Evolutionary conservation across 2,329 filamentous ascomycete species (phyloP), one percentile per base, ranked within the genome.

Genomic region (Cladosporium sphaerospermum): DNA sequence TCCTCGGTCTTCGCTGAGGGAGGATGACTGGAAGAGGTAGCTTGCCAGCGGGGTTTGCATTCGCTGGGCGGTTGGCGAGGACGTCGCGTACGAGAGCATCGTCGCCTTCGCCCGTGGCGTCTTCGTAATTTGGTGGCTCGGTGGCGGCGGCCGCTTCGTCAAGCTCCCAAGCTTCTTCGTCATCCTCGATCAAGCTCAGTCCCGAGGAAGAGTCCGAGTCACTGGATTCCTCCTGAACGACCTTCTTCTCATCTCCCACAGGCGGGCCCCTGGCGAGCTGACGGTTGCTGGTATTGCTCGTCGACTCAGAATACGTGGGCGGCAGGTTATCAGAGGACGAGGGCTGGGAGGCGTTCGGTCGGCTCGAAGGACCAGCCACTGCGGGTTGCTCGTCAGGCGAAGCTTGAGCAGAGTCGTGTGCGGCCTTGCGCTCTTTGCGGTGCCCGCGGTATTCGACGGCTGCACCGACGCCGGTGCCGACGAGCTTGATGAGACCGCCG

Each of bases 1-100:
- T 68, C 31, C 72, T 69, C 1, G 78, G 78, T 9, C 79, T 72
- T 2, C 78, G 67, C 54, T 81, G 79, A 0, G 77, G 75, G 3
- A 81, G 62, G 18, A 81, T 72, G 18, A 81, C 74, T 0, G 77
- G 76, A 45, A 69, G 68, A n/a, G 70, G 65, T 2, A 76, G 61
- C 51, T 45, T 41, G 40, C 23, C 33, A 39, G 13, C 28, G 40
- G 23, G 42, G 5, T 18, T 3, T 13, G 19, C n/a, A 13, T 14
- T 18, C 39, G 14, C 13, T 31, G 28, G 14, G 33, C 9, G 50
- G n/a, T 19, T 9, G 4, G 40, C 43, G 11, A 67, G 58, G 4
- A 39, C 36, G 5, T 63, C 56, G 5, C 56, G 60, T 1, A 64
- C 59, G 3, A 67, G 57, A 28, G 61, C 54, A 13, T 61, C 59